Base-by-base conservation (phyloP, 2,329 filamentous ascomycete species). In the Neofusicoccum kwambonambiense region DNA sequence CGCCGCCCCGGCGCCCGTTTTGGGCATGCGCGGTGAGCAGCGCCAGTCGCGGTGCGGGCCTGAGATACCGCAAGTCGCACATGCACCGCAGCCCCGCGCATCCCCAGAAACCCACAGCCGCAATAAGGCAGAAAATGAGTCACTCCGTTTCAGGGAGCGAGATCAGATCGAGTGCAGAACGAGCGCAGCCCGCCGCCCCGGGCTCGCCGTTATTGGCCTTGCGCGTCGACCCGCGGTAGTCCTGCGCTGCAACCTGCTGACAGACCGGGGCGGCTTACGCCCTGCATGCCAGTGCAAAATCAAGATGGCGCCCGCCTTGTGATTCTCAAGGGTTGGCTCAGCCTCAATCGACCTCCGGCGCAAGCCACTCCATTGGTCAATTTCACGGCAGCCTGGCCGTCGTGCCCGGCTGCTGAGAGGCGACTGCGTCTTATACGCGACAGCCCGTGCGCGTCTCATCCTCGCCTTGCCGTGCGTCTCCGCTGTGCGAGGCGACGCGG, bases 81-180 rank as follows among this genome's bases (percentile, higher is more conserved):
- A 37, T 15, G 56, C 56, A 60, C 56, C 31, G 56, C 56, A 47
- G n/a, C 19, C 35, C 41, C 35, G 8, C 22, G 22, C 17, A 34
- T 31, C 54, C 54, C 39, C 12, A 19, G 39, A 47, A 19, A 31
- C 12, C 19, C 22, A 34, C 39, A 37, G 34, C 42, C 56, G 50
- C 50, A 15, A 17, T 39, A 51, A 58, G 37, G 54, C 54, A 19
- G 41, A 19, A 47, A 37, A 60, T 60, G 56, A 60, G 56, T 60
- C 56, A 60, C 56, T 37, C 22, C 54, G 56, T 47, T 60, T 47
- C 56, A 49, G 12, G 56, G 41, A 47, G 56, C 52, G 52, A 58
- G 54, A 58, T 58, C 56, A 37, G 56, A 60, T 60, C 42, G 31
- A 13, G n/a, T 47, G 42, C 42, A 47, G 42, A 15, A 58, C 17